A percentile compares a stretch with the other conserved stretches of the same genome.
Evolutionary conservation across 306 rosid genomes (phyloP).

Genomic region (Inga leiocalycina): DNA sequence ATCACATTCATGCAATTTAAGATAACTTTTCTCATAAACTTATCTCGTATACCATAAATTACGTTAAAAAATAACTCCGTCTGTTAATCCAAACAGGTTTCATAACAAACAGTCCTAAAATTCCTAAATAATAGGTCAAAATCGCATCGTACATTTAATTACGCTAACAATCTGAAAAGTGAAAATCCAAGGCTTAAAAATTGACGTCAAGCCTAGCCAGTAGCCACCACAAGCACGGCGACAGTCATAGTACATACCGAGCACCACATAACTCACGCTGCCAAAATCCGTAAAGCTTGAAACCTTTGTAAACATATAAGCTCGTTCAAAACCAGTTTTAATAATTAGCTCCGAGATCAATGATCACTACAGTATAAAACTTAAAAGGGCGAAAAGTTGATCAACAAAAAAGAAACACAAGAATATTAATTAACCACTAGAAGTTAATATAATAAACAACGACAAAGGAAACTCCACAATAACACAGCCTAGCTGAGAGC

Average conservation of each 20-base stretch:
- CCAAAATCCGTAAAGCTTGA: neutral
- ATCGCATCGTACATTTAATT: neutral
- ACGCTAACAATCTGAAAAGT: no score
- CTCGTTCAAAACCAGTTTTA: neutral
- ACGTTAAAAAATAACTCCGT: no score
- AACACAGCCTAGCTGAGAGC: constrained; percentile 28
- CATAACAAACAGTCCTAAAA: neutral
- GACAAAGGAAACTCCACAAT: constrained; percentile 20
- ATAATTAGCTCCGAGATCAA: constrained; percentile 4
- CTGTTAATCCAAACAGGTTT: no score
- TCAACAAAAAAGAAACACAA: constrained; percentile 18
- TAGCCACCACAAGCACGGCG: neutral
- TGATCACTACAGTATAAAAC: constrained; percentile 23
- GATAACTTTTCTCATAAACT: no score
- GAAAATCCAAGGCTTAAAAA: neutral
- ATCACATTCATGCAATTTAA: no score
- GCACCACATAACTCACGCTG: neutral
- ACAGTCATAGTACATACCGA: no score
- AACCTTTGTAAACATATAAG: neutral
- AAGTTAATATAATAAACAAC: constrained; percentile 33
- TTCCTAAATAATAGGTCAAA: neutral
- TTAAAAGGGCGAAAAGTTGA: constrained; percentile 18
- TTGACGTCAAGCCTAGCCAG: neutral
- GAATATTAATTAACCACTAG: constrained; percentile 34
- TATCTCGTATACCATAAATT: no score